Evolutionary conservation across 164 flowering plant species (phyloP).

Genomic region (Magnolia kwangsiensis): DNA sequence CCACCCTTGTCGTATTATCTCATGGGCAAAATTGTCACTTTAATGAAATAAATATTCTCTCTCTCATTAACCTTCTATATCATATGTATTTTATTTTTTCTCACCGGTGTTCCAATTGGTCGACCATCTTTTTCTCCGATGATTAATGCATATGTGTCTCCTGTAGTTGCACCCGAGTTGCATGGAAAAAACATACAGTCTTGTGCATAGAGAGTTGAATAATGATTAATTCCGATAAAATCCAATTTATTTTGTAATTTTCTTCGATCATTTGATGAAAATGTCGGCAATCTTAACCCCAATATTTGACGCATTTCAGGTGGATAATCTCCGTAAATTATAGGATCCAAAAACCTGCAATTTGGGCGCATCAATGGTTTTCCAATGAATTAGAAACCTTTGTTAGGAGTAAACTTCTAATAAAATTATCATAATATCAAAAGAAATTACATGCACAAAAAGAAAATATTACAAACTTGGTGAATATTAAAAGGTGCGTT

Average conservation of each 20-base stretch:
- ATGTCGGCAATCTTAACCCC: slow-evolving; percentile 26
- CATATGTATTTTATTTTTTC: too few relatives aligned
- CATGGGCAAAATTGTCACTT: too few relatives aligned
- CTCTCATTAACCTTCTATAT: too few relatives aligned
- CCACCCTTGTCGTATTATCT: too few relatives aligned
- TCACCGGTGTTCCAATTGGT: slow-evolving; percentile 22
- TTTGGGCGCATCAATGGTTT: not conserved
- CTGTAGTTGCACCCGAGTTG: not conserved
- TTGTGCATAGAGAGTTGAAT: slow-evolving; percentile 16
- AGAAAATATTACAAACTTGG: too few relatives aligned
- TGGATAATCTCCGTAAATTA: slow-evolving; percentile 41
- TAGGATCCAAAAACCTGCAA: slow-evolving; percentile 40
- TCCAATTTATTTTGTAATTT: slow-evolving; percentile 28
- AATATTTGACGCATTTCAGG: slow-evolving; percentile 27
- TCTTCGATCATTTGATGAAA: slow-evolving; percentile 23
- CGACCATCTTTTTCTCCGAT: slow-evolving; percentile 15
- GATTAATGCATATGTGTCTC: not conserved
- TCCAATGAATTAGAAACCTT: too few relatives aligned
- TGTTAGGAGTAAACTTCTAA: too few relatives aligned
- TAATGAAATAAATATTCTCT: too few relatives aligned
- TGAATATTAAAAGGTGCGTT: too few relatives aligned
- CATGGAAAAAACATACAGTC: slow-evolving; percentile 21
- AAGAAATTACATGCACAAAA: too few relatives aligned
- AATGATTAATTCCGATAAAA: slow-evolving; percentile 33
- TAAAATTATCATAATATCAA: too few relatives aligned